These are phyloP conservation scores for Acidiella bohemica DNA, from an alignment of 495 filamentous ascomycete species.

Conservation along the genomic window DNA sequence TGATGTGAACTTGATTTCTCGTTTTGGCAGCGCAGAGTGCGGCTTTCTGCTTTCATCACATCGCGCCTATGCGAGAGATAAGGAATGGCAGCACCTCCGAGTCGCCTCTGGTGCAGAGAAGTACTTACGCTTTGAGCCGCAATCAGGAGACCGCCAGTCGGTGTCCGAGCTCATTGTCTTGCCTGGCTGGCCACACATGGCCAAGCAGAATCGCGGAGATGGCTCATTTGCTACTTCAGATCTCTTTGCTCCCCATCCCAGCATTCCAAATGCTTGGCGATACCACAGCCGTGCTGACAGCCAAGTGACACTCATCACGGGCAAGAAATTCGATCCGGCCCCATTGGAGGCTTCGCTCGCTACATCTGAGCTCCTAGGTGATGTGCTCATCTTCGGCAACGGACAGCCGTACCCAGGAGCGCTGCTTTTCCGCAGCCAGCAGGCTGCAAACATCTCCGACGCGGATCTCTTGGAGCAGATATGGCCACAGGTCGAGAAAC, in stretches of 20 bases:
- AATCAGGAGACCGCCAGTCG: conserved; percentile 31
- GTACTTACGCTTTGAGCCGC: conserved; percentile 38
- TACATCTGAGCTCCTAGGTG: conserved; percentile 24
- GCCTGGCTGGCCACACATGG: conserved; percentile 49
- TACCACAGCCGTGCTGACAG: conserved; percentile 48
- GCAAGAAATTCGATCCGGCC: conserved; percentile 55
- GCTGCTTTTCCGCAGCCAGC: conserved; percentile 26
- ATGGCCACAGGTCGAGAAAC: conserved; percentile 28
- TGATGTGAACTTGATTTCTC: conserved; percentile 39
- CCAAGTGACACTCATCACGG: conserved; percentile 48
- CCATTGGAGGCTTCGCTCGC: conserved; percentile 41
- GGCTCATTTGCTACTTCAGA: conserved; percentile 45
- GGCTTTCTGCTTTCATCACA: conserved; percentile 42
- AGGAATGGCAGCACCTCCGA: conserved; percentile 56
- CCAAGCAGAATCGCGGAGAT: conserved; percentile 44
- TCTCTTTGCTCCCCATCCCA: conserved; percentile 43
- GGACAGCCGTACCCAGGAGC: conserved; percentile 33
- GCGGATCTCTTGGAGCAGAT: conserved; percentile 24
- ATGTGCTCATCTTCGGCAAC: conserved; percentile 39
- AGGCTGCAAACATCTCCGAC: conserved; percentile 13
- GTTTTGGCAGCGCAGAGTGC: conserved; percentile 47
- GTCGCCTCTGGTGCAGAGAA: conserved; percentile 26
- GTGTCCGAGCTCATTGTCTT: conserved; percentile 47
- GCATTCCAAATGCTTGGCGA: conserved; percentile 40
- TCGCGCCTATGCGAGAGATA: conserved; percentile 39